Evolutionary conservation across 352 stramenopile species (phyloP).

Genomic region (Blastocystis sp.): DNA sequence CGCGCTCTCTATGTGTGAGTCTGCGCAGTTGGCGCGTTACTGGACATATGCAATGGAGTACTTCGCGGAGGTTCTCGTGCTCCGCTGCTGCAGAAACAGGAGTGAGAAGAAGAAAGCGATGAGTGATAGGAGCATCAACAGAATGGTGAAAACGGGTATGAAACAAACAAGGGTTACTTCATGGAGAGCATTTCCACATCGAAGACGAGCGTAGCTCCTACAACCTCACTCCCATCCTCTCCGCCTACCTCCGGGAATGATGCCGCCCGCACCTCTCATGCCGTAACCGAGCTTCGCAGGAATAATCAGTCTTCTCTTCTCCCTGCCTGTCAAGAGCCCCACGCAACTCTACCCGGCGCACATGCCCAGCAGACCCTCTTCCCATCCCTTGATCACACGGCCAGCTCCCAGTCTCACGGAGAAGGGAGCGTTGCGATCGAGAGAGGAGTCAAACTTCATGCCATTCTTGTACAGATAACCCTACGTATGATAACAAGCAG

Average conservation of each 20-base stretch:
- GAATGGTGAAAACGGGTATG: not conserved
- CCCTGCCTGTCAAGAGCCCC: slow-evolving; percentile 23
- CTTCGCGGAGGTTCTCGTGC: no score
- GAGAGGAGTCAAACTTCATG: slow-evolving; percentile 74
- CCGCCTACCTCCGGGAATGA: slow-evolving; percentile 67
- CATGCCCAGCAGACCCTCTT: slow-evolving; percentile 70
- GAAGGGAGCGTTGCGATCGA: slow-evolving; percentile 72
- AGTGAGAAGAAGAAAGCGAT: not conserved
- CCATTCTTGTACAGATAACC: slow-evolving; percentile 72
- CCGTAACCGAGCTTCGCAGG: slow-evolving; percentile 72
- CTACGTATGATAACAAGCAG: slow-evolving; percentile 5
- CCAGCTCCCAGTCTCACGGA: slow-evolving; percentile 72
- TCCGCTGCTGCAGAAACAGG: no score
- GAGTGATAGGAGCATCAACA: not conserved
- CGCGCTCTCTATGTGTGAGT: no score
- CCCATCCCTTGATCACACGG: slow-evolving; percentile 72
- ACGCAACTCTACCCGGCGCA: slow-evolving; percentile 58
- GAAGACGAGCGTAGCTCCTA: slow-evolving; percentile 73
- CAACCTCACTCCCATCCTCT: slow-evolving; percentile 10
- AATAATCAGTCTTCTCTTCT: slow-evolving; percentile 72
- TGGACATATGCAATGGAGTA: no score
- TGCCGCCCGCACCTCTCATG: slow-evolving; percentile 70
- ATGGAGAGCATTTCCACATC: slow-evolving; percentile 74
- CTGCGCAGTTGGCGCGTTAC: no score
- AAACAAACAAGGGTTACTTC: slow-evolving; percentile 25